Evolutionary conservation across 306 rosid species (phyloP).

Genomic region (Aeschynomene evenia): DNA sequence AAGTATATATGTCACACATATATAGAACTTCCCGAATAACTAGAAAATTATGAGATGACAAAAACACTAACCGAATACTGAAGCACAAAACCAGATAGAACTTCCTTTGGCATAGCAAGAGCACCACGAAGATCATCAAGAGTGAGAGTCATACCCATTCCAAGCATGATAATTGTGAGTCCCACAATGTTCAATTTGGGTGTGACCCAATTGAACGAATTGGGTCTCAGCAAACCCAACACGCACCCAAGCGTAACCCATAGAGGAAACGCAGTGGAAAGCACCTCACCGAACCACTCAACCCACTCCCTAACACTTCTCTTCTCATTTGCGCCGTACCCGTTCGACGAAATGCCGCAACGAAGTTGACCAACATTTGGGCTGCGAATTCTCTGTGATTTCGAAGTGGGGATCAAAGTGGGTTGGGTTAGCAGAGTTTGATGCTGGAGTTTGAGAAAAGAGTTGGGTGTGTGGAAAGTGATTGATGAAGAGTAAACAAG

Average conservation of each 20-base stretch:
- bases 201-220: conserved; percentile 66
- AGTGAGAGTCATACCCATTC: conserved; percentile 96
- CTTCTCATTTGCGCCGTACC: conserved; percentile 23
- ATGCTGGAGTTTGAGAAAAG: conserved; percentile 13
- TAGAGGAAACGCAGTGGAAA: conserved; percentile 72
- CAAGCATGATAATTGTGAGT: conserved; percentile 66
- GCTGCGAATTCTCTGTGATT: not conserved
- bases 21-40: too few relatives aligned
- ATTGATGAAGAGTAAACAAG: conserved; percentile 23
- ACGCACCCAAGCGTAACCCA: conserved; percentile 80
- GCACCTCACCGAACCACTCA: conserved; percentile 46
- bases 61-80: conserved; percentile 67
- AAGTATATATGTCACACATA: too few relatives aligned
- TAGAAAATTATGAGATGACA: not conserved
- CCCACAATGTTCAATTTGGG: conserved; percentile 60
- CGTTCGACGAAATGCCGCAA: conserved; percentile 63
- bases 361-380: conserved; percentile 27
- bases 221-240: conserved; percentile 59
- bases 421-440: not conserved
- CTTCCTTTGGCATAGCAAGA: conserved; percentile 75
- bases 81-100: conserved; percentile 66
- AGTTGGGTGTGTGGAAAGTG: conserved; percentile 2
- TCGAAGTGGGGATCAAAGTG: not conserved
- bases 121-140: conserved; percentile 78
- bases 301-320: conserved; percentile 59